Conservation (phyloP, 805 yeast genomes). For the Wickerhamiella sergipiensis region DNA sequence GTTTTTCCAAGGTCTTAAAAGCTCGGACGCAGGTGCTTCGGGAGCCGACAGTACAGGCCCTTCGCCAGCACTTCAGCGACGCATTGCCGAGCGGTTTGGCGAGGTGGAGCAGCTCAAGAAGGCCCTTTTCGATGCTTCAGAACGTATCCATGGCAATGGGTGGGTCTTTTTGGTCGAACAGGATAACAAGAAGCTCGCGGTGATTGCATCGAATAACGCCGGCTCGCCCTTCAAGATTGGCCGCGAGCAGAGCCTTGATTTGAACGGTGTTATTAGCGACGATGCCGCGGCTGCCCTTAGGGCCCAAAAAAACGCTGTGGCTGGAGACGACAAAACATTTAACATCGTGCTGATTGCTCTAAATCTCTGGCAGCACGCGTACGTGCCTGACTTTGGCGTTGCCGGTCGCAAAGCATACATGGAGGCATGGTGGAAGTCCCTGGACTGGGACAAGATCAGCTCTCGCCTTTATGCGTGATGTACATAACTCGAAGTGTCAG, state of each 20-base stretch:
- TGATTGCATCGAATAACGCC: slow-evolving; percentile 76
- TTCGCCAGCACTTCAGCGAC: slow-evolving; percentile 18
- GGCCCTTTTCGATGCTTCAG: slow-evolving; percentile 53
- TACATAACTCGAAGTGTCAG: neutral
- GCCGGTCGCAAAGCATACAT: slow-evolving; percentile 58
- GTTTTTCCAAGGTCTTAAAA: slow-evolving; percentile 33
- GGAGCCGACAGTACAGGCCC: slow-evolving; percentile 8
- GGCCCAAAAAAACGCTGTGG: slow-evolving; percentile 30
- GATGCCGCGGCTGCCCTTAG: slow-evolving; percentile 37
- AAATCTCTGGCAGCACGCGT: slow-evolving; percentile 86
- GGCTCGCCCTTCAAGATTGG: slow-evolving; percentile 64
- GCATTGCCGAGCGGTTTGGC: slow-evolving; percentile 56
- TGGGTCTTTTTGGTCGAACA: slow-evolving; percentile 76
- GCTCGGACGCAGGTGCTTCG: slow-evolving; percentile 36
- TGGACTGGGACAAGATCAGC: slow-evolving; percentile 53
- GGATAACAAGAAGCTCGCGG: slow-evolving; percentile 35
- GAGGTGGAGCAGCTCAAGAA: slow-evolving; percentile 63
- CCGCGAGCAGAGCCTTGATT: slow-evolving; percentile 53
- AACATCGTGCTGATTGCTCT: slow-evolving; percentile 59
- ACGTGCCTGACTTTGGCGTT: slow-evolving; percentile 70
- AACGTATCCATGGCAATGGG: slow-evolving; percentile 75
- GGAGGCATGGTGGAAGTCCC: slow-evolving; percentile 57
- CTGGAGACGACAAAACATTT: slow-evolving; percentile 18
- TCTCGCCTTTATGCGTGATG: neutral
- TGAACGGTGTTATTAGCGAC: slow-evolving; percentile 55